A percentile compares a stretch with the other conserved stretches of the same genome.
These are phyloP conservation scores for Lupinus albus DNA, from an alignment of 306 rosid genomes.

Conservation along the genomic window DNA sequence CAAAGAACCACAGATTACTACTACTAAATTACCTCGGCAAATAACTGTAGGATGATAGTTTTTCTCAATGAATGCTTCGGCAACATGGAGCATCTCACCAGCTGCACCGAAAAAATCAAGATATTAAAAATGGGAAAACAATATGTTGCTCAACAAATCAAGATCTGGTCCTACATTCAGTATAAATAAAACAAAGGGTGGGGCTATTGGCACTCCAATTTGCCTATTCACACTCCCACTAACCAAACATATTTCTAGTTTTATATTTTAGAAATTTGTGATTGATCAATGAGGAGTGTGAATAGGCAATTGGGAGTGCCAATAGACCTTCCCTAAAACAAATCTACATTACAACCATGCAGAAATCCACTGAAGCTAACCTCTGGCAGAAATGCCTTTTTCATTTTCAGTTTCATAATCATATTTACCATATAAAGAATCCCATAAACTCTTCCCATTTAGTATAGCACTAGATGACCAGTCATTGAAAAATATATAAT, in stretches of 20 bases:
- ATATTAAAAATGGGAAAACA: constrained; percentile 19
- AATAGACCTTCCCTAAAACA: no score
- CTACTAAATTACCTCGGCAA: constrained; percentile 74
- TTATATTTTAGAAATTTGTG: no score
- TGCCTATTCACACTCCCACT: no score
- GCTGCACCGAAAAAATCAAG: constrained; percentile 54
- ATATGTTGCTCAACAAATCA: constrained; percentile 1
- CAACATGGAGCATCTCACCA: constrained; percentile 99
- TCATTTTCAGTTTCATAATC: constrained; percentile 21
- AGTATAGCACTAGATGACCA: constrained; percentile 9
- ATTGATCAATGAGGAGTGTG: no score
- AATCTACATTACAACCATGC: background rate
- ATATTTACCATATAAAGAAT: background rate
- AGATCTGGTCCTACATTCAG: constrained; percentile 14
- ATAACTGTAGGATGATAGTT: constrained; percentile 91
- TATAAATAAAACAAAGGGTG: background rate
- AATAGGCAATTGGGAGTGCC: no score
- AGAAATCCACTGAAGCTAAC: constrained; percentile 8
- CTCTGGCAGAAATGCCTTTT: background rate
- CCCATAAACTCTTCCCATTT: background rate
- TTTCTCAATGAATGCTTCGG: constrained; percentile 89
- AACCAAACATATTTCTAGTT: no score
- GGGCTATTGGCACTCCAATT: no score
- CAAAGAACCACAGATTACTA: constrained; percentile 6
- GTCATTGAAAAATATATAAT: background rate